phyloP scores from a whole-genome alignment of 2,329 filamentous ascomycete species.

The Pseudogymnoascus sp. region DNA sequence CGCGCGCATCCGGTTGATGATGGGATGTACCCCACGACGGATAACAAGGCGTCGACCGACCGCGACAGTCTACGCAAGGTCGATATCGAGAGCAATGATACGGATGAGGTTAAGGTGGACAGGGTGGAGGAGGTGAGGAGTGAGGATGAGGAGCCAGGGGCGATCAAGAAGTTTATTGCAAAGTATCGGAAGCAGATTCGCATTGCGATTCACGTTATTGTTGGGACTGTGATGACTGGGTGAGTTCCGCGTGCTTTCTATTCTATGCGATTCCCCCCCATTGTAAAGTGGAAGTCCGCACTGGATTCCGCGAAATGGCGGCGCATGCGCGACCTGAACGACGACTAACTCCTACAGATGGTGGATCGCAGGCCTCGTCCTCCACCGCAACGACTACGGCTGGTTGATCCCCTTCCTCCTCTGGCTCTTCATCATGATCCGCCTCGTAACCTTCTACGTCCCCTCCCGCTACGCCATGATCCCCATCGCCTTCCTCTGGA shows the following conservation, averaged over 20 bases:
- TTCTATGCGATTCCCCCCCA: background rate
- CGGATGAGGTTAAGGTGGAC: background rate
- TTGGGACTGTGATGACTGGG: background rate
- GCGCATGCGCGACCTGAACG: background rate
- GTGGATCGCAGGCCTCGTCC: constrained; percentile 70
- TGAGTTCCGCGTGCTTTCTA: background rate
- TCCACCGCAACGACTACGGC: constrained; percentile 66
- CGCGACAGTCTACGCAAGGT: background rate
- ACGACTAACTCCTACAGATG: constrained; percentile 40
- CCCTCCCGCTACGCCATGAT: constrained; percentile 60
- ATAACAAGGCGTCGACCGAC: background rate
- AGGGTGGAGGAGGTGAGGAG: background rate
- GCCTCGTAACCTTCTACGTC: constrained; percentile 68
- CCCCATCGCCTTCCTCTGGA: constrained; percentile 64
- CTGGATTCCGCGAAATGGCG: background rate
- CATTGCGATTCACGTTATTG: background rate
- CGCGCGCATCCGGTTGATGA: background rate
- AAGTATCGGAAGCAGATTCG: background rate
- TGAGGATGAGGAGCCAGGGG: background rate
- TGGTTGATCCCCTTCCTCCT: constrained; percentile 83
- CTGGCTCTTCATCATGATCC: constrained; percentile 67
- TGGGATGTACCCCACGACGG: background rate
- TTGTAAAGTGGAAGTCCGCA: background rate
- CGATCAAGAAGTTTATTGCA: background rate
- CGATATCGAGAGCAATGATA: constrained; percentile 4